Evolutionary conservation across 495 filamentous ascomycete species (phyloP).

Genomic region (Entonaema liquescens): DNA sequence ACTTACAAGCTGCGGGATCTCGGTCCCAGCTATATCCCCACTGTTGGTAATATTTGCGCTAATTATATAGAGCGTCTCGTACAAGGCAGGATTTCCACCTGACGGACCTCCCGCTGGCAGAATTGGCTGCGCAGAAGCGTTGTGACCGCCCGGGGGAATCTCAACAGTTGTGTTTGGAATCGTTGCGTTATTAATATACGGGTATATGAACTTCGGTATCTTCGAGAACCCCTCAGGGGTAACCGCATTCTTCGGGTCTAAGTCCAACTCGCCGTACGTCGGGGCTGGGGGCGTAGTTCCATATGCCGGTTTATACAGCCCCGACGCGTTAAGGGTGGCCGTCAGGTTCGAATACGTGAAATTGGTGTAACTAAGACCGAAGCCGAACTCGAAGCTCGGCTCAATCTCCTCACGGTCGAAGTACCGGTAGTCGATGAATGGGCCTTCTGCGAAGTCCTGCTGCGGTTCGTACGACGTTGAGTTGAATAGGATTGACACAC

Average conservation of each 20-base stretch:
- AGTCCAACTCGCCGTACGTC: slow-evolving; percentile 46
- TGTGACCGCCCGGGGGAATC: slow-evolving; percentile 66
- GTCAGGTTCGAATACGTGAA: slow-evolving; percentile 49
- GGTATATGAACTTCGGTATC: slow-evolving; percentile 53
- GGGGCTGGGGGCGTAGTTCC: slow-evolving; percentile 45
- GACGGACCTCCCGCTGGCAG: slow-evolving; percentile 73
- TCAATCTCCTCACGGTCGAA: slow-evolving; percentile 57
- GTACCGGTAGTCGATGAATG: slow-evolving; percentile 63
- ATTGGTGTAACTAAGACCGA: slow-evolving; percentile 59
- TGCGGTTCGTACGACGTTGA: slow-evolving; percentile 42
- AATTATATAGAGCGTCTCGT: slow-evolving; percentile 56
- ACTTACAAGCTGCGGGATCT: slow-evolving; percentile 69
- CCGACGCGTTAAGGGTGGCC: slow-evolving; percentile 20
- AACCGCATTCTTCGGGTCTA: slow-evolving; percentile 42
- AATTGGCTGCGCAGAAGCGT: slow-evolving; percentile 73
- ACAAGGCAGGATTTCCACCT: slow-evolving; percentile 76
- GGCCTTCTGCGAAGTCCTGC: slow-evolving; percentile 57
- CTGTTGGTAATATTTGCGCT: slow-evolving; percentile 60
- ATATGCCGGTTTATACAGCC: slow-evolving; percentile 27
- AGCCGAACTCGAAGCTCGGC: slow-evolving; percentile 61
- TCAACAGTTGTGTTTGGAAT: slow-evolving; percentile 49
- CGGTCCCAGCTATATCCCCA: slow-evolving; percentile 61
- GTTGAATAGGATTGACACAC: slow-evolving; percentile 49
- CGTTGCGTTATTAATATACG: slow-evolving; percentile 46
- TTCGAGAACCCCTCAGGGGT: slow-evolving; percentile 50